Evolutionary conservation across 179 eudicot genomes (phyloP).

Genomic region (Drosera spatulata): DNA sequence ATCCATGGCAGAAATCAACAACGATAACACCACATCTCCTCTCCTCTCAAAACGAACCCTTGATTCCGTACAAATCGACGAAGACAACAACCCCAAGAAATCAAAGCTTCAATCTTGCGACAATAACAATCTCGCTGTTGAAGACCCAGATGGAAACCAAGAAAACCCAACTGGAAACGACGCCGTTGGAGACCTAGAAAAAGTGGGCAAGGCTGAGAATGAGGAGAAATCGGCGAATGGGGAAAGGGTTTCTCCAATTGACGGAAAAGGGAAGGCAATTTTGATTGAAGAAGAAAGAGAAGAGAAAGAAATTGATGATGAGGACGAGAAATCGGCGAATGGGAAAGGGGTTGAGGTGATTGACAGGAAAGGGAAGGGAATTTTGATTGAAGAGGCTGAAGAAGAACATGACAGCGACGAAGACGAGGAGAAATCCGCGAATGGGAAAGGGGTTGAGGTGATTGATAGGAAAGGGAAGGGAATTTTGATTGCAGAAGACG

Average conservation of each 20-base stretch:
- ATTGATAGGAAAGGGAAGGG: conserved; percentile 56
- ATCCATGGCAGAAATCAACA: no score
- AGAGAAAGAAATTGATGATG: conserved; percentile 11
- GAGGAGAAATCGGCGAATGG: conserved; percentile 15
- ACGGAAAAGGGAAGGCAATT: conserved; percentile 50
- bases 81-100: no score
- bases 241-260: conserved; percentile 13
- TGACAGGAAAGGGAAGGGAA: conserved; percentile 46
- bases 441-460: background rate
- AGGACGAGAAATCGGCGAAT: conserved; percentile 13
- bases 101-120: no score
- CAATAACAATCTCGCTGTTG: no score
- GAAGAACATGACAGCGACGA: conserved; percentile 8
- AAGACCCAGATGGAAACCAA: no score
- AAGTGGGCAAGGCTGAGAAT: conserved; percentile 10
- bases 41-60: no score
- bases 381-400: conserved; percentile 12
- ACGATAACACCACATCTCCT: no score
- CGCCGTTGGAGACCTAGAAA: background rate
- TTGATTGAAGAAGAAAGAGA: conserved; percentile 7
- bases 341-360: conserved; percentile 14
- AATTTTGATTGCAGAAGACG: conserved; percentile 43
- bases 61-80: no score
- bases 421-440: conserved; percentile 15
- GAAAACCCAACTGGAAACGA: no score